phyloP scores from a whole-genome alignment of 2,329 filamentous ascomycete species.

The Claviceps monticola region DNA sequence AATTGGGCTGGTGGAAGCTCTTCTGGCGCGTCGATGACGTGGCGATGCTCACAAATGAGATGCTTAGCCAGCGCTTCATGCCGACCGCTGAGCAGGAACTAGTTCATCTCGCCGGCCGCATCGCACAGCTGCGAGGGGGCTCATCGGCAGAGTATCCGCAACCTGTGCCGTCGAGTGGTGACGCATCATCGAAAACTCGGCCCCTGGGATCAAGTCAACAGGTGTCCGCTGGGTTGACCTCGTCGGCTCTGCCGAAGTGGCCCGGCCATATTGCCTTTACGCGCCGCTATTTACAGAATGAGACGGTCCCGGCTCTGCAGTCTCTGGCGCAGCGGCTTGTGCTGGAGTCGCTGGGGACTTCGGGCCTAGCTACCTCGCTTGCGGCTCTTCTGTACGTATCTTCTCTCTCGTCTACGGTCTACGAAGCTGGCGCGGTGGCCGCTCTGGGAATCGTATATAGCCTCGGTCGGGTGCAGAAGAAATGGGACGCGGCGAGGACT shows the following conservation, averaged over 20 bases:
- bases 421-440: conserved; percentile 48
- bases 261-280: conserved; percentile 60
- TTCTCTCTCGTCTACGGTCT: conserved; percentile 36
- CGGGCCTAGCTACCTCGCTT: conserved; percentile 44
- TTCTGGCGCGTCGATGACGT: conserved; percentile 94
- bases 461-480: conserved; percentile 43
- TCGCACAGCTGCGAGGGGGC: conserved; percentile 35
- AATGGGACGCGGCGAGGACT: conserved; percentile 44
- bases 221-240: background rate
- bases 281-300: conserved; percentile 50
- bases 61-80: conserved; percentile 65
- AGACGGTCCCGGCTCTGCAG: conserved; percentile 57
- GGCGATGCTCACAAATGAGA: conserved; percentile 64
- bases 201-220: conserved; percentile 2
- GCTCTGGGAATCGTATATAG: conserved; percentile 48
- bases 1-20: conserved; percentile 84
- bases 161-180: conserved; percentile 14
- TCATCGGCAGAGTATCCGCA: conserved; percentile 20
- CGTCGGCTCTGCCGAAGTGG: conserved; percentile 40
- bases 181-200: background rate
- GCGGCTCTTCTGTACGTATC: conserved; percentile 44
- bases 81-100: conserved; percentile 63
- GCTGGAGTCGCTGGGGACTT: conserved; percentile 60
- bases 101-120: conserved; percentile 70
- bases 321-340: conserved; percentile 62